Percentiles rank a stretch among this genome's conserved stretches.
These are phyloP conservation scores for Leonotis leonurus DNA, from an alignment of 257 asterid genomes.

Conservation along the genomic window DNA sequence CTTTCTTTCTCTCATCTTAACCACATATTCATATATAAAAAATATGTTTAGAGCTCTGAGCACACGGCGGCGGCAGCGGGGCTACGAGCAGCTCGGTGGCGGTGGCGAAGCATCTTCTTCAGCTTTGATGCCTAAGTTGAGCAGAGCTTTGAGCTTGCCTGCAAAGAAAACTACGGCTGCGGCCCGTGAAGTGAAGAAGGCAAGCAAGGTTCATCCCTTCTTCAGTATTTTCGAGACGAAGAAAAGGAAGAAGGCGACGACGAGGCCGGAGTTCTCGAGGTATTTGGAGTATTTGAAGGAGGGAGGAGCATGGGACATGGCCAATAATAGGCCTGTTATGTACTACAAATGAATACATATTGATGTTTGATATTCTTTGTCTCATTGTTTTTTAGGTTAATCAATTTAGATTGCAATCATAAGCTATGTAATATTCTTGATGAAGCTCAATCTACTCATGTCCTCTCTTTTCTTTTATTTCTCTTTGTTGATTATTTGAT, in stretches of 20 bases:
- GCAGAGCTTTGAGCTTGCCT: conserved; percentile 39
- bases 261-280: conserved; percentile 72
- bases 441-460: too few species aligned
- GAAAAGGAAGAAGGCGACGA: conserved; percentile 46
- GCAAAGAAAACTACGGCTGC: conserved; percentile 20
- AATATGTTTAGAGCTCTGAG: conserved; percentile 72
- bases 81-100: conserved; percentile 29
- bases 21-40: too few species aligned
- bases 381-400: too few species aligned
- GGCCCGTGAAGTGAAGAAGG: conserved; percentile 37
- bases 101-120: neutral
- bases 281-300: conserved; percentile 68
- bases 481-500: too few species aligned
- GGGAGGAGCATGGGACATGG: conserved; percentile 42
- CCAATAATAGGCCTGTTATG: conserved; percentile 14
- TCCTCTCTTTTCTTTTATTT: too few species aligned
- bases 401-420: too few species aligned
- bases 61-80: conserved; percentile 32
- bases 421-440: too few species aligned
- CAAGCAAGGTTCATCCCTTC: conserved; percentile 43
- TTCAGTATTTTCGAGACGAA: conserved; percentile 44
- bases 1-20: too few species aligned
- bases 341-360: conserved; percentile 10
- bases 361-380: too few species aligned
- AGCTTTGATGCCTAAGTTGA: conserved; percentile 25